These are phyloP conservation scores for Penicillium freii DNA, from an alignment of 2,329 filamentous ascomycete genomes.

Conservation along the genomic window DNA sequence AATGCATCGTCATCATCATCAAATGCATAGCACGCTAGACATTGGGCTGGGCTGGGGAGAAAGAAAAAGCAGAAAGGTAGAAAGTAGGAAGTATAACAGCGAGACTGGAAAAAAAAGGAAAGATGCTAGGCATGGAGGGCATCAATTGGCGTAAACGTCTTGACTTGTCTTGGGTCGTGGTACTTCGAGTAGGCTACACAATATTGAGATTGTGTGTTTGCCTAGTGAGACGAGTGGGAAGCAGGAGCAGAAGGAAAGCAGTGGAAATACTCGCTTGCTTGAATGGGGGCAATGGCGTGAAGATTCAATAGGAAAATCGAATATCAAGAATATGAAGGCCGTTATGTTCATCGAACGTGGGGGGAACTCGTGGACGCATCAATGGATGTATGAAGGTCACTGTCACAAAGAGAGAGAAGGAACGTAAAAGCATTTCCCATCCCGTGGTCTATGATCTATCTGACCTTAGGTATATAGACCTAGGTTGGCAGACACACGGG, in stretches of 20 bases:
- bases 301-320: not conserved
- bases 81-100: not conserved
- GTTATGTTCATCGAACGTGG: constrained; percentile 20
- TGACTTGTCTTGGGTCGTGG: constrained; percentile 12
- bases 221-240: not conserved
- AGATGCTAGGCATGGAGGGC: constrained; percentile 10
- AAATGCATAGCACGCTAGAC: constrained; percentile 7
- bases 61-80: not conserved
- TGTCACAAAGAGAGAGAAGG: not conserved
- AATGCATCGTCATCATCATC: constrained; percentile 5
- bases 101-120: constrained; percentile 1
- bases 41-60: constrained; percentile 10
- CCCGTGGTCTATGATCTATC: not conserved
- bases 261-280: not conserved
- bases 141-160: constrained; percentile 13
- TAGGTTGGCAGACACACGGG: no score
- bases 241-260: not conserved
- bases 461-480: not conserved
- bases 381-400: constrained; percentile 2
- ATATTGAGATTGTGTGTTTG: constrained; percentile 4
- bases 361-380: constrained; percentile 21
- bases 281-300: not conserved
- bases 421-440: not conserved
- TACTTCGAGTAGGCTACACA: not conserved
- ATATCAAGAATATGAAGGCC: constrained; percentile 8